Evolutionary conservation across 1,139 yeast genomes (phyloP), one percentile per base, ranked within the genome.

Genomic region (Candida sp.): DNA sequence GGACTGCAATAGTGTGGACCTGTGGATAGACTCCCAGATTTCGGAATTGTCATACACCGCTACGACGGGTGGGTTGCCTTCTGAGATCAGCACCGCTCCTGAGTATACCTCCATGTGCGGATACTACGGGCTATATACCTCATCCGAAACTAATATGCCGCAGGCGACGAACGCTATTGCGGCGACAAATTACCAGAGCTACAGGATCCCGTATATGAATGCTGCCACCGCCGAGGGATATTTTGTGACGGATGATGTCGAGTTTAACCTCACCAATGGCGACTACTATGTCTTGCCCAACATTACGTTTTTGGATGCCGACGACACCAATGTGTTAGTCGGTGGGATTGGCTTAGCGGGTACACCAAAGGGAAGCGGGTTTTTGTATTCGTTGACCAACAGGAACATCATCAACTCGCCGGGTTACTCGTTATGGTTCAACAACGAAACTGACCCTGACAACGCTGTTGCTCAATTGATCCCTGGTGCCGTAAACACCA

Each of bases 401-500:
- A 54, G 63, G 2, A 73, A 72, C 1, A 26, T 72, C 12, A 80
- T 85, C 42, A 60, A 67, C 28, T 63, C 83, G 0, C 66, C 79
- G 3, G 78, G 88, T 1, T 88, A 84, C 63, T 86, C 92, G 0
- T 61, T 85, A 32, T 82, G 80, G 70, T 69, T 84, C 46, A 70
- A 69, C 46, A 54, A 58, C 43, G 54, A 52, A 26, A 39, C 54
- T 7, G 52, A 56, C 23, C 42, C 49, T 27, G 57, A 55, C 33
- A 46, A 51, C 31, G 56, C 63, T 40, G 42, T 63, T 25, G 84
- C 84, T 8, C 68, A 69, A 46, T 61, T 88, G 22, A 63, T 86
- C n/a, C 72, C 86, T 1, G 93, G 93, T 11, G 83, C 80, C 2
- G 81, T 87, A 6, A 82, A 85, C 58, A 67, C 73, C 7, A 67